phyloP scores from a whole-genome alignment of 2,329 filamentous ascomycete genomes.

The Trichoderma guizhouense region DNA sequence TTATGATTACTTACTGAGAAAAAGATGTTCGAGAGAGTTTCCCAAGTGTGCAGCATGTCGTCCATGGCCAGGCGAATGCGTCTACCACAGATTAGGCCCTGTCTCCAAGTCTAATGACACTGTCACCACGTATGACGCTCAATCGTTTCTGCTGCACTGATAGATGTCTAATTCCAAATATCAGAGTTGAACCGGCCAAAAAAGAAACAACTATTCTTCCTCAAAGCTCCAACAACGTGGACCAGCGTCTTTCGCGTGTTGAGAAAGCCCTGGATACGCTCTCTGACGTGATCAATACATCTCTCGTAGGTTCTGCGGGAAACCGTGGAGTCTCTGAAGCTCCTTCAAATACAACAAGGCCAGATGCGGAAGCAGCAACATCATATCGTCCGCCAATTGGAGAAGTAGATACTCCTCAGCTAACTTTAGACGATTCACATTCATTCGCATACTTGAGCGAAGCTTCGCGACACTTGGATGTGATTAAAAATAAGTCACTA shows the following conservation, averaged over 20 bases:
- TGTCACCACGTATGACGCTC: background rate
- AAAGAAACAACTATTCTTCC: background rate
- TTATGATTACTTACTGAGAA: background rate
- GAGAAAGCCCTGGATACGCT: background rate
- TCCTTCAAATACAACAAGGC: background rate
- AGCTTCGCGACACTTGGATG: background rate
- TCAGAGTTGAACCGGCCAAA: background rate
- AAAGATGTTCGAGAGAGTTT: background rate
- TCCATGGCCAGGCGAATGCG: conserved; percentile 1
- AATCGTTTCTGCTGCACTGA: background rate
- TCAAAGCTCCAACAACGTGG: background rate
- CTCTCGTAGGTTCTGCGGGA: background rate
- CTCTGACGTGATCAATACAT: background rate
- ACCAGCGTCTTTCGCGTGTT: background rate
- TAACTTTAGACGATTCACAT: background rate
- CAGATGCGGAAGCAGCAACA: background rate
- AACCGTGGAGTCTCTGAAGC: background rate
- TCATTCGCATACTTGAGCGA: conserved; percentile 1
- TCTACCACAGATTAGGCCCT: background rate
- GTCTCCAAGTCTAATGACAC: background rate
- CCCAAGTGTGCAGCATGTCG: conserved; percentile 4
- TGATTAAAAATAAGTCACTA: background rate
- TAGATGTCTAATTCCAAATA: background rate
- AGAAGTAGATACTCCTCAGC: background rate
- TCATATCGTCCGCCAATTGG: background rate